These are phyloP conservation scores for Ocimum tenuiflorum DNA, from an alignment of 257 asterid species.

Conservation along the genomic window DNA sequence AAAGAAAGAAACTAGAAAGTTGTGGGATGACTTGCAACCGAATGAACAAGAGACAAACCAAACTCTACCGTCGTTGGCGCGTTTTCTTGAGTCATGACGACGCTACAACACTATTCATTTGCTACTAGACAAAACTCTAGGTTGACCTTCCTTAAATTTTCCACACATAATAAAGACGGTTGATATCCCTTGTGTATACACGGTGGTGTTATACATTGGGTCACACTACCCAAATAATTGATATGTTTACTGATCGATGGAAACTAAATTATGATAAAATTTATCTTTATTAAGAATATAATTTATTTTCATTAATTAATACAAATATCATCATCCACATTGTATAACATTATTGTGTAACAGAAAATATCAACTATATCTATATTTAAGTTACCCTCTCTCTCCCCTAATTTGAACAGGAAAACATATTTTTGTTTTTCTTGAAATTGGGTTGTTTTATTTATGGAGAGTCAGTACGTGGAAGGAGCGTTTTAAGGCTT, in stretches of 20 bases:
- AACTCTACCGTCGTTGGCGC: constrained; percentile 20
- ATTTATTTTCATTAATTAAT: no score
- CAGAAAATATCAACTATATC: no score
- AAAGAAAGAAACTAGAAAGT: background rate
- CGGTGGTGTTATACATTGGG: no score
- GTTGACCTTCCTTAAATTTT: constrained; percentile 26
- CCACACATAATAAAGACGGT: background rate
- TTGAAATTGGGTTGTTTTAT: background rate
- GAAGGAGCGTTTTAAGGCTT: constrained; percentile 37
- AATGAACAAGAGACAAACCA: background rate
- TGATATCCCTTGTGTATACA: no score
- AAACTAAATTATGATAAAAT: no score
- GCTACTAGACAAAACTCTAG: background rate
- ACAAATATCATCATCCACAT: no score
- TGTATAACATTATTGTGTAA: no score
- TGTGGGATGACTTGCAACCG: background rate
- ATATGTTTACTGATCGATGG: no score
- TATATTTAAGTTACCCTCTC: background rate
- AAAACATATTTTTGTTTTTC: background rate
- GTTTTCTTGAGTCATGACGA: constrained; percentile 15
- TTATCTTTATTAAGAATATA: no score
- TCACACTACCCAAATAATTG: no score
- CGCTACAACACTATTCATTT: background rate
- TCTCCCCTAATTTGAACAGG: background rate
- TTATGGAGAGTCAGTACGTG: constrained; percentile 22